Conservation (phyloP, 1,139 yeast species). For the Debaryomyces psychrophilus region DNA sequence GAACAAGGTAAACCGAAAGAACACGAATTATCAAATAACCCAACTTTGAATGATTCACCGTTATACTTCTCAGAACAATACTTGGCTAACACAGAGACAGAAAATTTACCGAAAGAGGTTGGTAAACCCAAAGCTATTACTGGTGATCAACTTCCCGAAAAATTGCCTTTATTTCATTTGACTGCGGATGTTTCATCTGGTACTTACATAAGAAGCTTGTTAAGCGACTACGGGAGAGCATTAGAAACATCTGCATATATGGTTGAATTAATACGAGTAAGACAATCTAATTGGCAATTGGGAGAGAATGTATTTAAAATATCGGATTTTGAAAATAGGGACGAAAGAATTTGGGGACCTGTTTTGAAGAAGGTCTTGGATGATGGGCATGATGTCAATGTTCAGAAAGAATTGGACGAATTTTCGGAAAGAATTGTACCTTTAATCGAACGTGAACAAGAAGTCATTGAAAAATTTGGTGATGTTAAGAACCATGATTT, state of each 20-base stretch:
- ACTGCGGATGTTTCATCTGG: slow-evolving; percentile 89
- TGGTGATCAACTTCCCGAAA: slow-evolving; percentile 34
- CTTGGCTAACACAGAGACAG: slow-evolving; percentile 41
- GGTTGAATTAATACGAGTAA: slow-evolving; percentile 75
- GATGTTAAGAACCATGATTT: slow-evolving; percentile 9
- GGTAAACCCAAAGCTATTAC: slow-evolving; percentile 29
- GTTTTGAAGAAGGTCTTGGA: slow-evolving; percentile 57
- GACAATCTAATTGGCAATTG: slow-evolving; percentile 84
- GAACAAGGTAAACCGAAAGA: slow-evolving; percentile 56
- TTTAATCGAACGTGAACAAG: slow-evolving; percentile 17
- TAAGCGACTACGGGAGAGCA: slow-evolving; percentile 87
- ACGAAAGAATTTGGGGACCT: slow-evolving; percentile 68
- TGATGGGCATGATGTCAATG: slow-evolving; percentile 33
- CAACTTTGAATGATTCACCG: slow-evolving; percentile 65
- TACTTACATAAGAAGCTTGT: slow-evolving; percentile 86
- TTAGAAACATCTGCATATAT: slow-evolving; percentile 83
- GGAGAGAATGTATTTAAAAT: slow-evolving; percentile 69
- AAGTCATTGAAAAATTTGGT: slow-evolving; percentile 11
- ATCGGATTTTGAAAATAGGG: slow-evolving; percentile 61
- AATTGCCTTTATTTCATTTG: slow-evolving; percentile 68
- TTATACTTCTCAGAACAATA: slow-evolving; percentile 61
- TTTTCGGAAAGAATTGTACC: slow-evolving; percentile 20
- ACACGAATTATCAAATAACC: slow-evolving; percentile 51
- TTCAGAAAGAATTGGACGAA: slow-evolving; percentile 28
- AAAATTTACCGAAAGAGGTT: slow-evolving; percentile 32